These are phyloP conservation scores for Buddleja alternifolia DNA, from an alignment of 257 asterid genomes.

Conservation along the genomic window DNA sequence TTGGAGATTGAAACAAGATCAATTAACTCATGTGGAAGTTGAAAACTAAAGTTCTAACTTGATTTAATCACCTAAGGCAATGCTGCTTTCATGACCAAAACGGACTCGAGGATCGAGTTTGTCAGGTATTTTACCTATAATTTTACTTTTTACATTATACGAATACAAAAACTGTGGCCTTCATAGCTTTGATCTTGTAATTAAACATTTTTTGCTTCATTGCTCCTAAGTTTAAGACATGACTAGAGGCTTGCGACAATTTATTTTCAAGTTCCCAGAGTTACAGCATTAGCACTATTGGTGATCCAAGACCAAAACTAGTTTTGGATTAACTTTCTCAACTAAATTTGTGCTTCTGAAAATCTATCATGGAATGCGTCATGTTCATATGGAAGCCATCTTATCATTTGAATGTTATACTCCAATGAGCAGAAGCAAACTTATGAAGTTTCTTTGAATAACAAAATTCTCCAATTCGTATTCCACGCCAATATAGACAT, in stretches of 20 bases:
- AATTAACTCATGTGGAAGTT: too few species aligned
- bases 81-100: too few species aligned
- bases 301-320: not conserved
- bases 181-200: too few species aligned
- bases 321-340: not conserved
- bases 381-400: not conserved
- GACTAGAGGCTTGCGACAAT: not conserved
- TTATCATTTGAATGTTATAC: not conserved
- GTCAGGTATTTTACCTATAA: too few species aligned
- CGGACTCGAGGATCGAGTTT: too few species aligned
- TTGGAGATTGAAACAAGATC: too few species aligned
- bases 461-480: slow-evolving; percentile 22
- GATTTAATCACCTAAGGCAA: too few species aligned
- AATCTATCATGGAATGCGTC: not conserved
- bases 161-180: too few species aligned
- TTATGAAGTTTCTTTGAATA: not conserved
- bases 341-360: not conserved
- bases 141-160: too few species aligned
- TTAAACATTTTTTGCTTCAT: not conserved
- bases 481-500: too few species aligned
- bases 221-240: not conserved
- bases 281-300: not conserved
- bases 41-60: too few species aligned
- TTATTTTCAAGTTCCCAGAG: not conserved
- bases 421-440: not conserved